phyloP scores from a whole-genome alignment of 208 protist genomes.

The Willaertia magna region DNA sequence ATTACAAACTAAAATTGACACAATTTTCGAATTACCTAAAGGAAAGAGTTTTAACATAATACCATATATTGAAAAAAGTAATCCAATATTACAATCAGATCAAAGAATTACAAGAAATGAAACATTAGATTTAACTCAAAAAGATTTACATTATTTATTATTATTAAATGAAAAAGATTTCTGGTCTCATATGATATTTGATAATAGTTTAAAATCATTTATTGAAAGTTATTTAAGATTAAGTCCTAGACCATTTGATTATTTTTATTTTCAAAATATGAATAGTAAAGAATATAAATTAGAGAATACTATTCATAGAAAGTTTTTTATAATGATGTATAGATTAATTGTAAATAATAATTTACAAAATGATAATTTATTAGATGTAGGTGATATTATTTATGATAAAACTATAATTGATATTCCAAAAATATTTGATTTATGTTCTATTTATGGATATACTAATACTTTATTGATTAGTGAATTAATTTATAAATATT shows the following conservation, averaged over 20 bases:
- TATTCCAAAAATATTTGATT: neutral
- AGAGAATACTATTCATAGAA: neutral
- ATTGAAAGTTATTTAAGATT: neutral
- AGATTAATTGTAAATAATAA: neutral
- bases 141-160: neutral
- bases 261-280: too few species aligned
- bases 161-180: neutral
- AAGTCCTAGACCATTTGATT: neutral
- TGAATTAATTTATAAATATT: neutral
- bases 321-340: neutral
- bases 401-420: neutral
- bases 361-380: neutral
- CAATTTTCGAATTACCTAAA: neutral
- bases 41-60: neutral
- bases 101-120: neutral
- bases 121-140: neutral
- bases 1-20: neutral
- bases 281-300: neutral
- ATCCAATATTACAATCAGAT: neutral
- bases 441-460: neutral
- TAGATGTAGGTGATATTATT: neutral
- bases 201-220: neutral
- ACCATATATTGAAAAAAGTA: neutral
- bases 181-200: neutral
- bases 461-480: neutral